These are phyloP conservation scores for Apostasia shenzhenica DNA, from an alignment of 106 monocot species.

Conservation along the genomic window DNA sequence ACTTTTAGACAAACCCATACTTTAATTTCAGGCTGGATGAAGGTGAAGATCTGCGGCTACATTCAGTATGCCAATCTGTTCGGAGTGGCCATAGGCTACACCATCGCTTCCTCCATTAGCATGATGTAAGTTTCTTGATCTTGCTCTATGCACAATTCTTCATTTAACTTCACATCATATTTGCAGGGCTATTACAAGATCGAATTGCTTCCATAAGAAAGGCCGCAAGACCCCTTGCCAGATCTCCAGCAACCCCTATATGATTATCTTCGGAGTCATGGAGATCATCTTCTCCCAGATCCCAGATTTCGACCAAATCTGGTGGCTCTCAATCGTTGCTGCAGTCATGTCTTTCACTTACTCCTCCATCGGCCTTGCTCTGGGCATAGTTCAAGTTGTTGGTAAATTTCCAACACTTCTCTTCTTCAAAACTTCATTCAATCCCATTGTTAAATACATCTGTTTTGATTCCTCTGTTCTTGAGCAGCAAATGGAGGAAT, in stretches of 20 bases:
- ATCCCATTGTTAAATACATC: neutral
- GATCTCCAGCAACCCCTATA: conserved; percentile 37
- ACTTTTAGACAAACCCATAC: too few species aligned
- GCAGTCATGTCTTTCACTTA: conserved; percentile 79
- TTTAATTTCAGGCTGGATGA: conserved; percentile 27
- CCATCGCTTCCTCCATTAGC: conserved; percentile 71
- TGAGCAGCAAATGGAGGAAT: conserved; percentile 24
- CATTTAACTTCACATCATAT: neutral
- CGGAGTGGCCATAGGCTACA: conserved; percentile 65
- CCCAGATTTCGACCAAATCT: conserved; percentile 55
- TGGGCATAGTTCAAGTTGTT: conserved; percentile 31
- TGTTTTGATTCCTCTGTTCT: neutral
- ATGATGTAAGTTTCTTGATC: conserved; percentile 38
- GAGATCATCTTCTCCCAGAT: conserved; percentile 57
- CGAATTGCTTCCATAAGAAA: conserved; percentile 58
- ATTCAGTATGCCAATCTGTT: conserved; percentile 55
- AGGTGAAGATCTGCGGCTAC: conserved; percentile 56
- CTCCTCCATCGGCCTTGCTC: conserved; percentile 45
- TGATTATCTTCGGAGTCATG: conserved; percentile 46
- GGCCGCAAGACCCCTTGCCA: conserved; percentile 32
- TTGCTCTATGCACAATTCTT: neutral
- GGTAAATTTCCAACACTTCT: conserved; percentile 5
- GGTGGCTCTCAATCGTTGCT: conserved; percentile 57
- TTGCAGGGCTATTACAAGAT: conserved; percentile 42
- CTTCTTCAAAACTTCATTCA: neutral